These are phyloP conservation scores for Paraconiothyrium brasiliense DNA, from an alignment of 2,329 filamentous ascomycete species.

Conservation along the genomic window DNA sequence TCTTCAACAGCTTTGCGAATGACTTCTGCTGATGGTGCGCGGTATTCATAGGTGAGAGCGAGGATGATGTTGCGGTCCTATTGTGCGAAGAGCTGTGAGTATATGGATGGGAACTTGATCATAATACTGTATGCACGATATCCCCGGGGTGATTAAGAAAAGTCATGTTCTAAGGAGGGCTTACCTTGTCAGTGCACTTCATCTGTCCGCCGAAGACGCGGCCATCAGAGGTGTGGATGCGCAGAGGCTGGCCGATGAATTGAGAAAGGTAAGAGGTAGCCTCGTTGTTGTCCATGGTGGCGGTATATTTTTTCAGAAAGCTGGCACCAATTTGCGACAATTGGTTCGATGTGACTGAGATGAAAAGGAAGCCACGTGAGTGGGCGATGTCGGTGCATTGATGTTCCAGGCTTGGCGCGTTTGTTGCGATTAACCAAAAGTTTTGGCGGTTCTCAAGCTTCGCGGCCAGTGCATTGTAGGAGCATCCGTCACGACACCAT, in stretches of 20 bases:
- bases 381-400: slow-evolving; percentile 17
- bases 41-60: slow-evolving; percentile 87
- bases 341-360: background rate
- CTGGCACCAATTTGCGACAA: background rate
- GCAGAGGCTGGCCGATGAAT: slow-evolving; percentile 80
- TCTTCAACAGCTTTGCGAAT: slow-evolving; percentile 48
- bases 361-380: background rate
- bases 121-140: background rate
- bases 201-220: slow-evolving; percentile 90
- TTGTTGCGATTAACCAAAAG: slow-evolving; percentile 35
- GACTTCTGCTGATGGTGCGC: slow-evolving; percentile 67
- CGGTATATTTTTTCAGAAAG: background rate
- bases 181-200: slow-evolving; percentile 92
- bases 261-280: slow-evolving; percentile 67
- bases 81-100: slow-evolving; percentile 2
- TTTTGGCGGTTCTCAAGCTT: slow-evolving; percentile 21
- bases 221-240: slow-evolving; percentile 80
- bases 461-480: background rate
- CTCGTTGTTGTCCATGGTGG: slow-evolving; percentile 61
- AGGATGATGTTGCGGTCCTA: slow-evolving; percentile 92
- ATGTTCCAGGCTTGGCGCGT: slow-evolving; percentile 34
- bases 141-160: background rate
- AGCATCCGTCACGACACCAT: slow-evolving; percentile 32
- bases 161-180: slow-evolving; percentile 37
- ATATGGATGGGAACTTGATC: background rate